Conservation (phyloP, 805 yeast genomes). For the Spathaspora passalidarum region DNA sequence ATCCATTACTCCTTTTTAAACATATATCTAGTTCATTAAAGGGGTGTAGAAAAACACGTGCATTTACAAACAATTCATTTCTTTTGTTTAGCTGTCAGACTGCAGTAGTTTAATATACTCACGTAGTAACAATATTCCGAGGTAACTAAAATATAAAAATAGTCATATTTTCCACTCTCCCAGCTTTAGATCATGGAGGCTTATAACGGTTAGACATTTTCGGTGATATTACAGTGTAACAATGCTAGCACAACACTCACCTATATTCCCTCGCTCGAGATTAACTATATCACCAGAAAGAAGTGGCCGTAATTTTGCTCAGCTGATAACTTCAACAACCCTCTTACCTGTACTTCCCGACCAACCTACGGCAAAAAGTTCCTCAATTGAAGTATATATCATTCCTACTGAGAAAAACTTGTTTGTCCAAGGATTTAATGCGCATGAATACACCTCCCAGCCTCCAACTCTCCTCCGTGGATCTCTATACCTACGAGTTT, state of each 20-base stretch:
- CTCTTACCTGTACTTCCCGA: conserved; percentile 45
- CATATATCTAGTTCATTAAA: too few species aligned
- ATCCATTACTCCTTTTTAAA: too few species aligned
- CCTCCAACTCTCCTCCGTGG: conserved; percentile 85
- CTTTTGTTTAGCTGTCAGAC: too few species aligned
- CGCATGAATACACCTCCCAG: conserved; percentile 56
- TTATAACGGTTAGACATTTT: too few species aligned
- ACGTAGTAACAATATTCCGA: too few species aligned
- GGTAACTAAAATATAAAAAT: too few species aligned
- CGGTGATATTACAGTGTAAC: too few species aligned
- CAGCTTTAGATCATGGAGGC: too few species aligned
- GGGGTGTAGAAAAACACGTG: too few species aligned
- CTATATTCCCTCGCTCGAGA: conserved; percentile 23
- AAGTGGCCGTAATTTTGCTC: not conserved
- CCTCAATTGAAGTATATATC: conserved; percentile 62
- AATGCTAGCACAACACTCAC: conserved; percentile 18
- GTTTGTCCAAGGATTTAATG: conserved; percentile 78
- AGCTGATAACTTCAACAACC: conserved; percentile 8
- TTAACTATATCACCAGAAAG: conserved; percentile 13
- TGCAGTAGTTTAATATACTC: too few species aligned
- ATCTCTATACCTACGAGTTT: conserved; percentile 61
- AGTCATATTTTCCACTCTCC: too few species aligned
- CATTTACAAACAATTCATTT: too few species aligned
- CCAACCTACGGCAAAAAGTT: conserved; percentile 57
- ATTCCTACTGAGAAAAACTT: conserved; percentile 77